Evolutionary conservation across 2,329 filamentous ascomycete species (phyloP).

Genomic region (Aspergillus sp.): DNA sequence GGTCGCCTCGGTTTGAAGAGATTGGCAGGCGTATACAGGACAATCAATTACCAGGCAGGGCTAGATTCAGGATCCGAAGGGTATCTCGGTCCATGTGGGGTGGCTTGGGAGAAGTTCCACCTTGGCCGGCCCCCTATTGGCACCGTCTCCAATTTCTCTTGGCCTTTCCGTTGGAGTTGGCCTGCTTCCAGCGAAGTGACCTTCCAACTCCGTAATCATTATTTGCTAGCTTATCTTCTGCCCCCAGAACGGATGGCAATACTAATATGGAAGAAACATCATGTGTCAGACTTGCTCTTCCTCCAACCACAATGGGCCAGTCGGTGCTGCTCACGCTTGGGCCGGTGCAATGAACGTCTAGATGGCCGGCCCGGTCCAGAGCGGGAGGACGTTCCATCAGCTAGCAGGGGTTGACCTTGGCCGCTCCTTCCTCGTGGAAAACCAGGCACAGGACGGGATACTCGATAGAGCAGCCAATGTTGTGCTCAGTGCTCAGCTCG

Average conservation of each 20-base stretch:
- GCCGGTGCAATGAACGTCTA: conserved; percentile 3
- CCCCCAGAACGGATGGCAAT: background rate
- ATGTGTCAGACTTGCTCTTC: background rate
- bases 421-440: conserved; percentile 1
- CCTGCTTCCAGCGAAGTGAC: background rate
- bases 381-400: conserved; percentile 6
- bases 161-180: background rate
- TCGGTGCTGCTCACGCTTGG: background rate
- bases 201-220: background rate
- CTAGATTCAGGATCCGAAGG: conserved; percentile 3
- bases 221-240: background rate
- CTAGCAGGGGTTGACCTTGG: conserved; percentile 8
- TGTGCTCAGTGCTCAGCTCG: background rate
- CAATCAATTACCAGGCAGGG: background rate
- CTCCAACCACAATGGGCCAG: background rate
- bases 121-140: conserved; percentile 7
- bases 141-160: conserved; percentile 3
- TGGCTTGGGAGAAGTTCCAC: background rate
- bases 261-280: background rate
- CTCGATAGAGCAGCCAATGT: background rate
- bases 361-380: conserved; percentile 10
- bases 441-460: conserved; percentile 4
- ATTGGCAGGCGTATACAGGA: background rate
- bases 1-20: background rate
- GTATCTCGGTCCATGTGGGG: conserved; percentile 5